These are phyloP conservation scores for Yarrowia keelungensis DNA, from an alignment of 805 yeast species.

Conservation along the genomic window DNA sequence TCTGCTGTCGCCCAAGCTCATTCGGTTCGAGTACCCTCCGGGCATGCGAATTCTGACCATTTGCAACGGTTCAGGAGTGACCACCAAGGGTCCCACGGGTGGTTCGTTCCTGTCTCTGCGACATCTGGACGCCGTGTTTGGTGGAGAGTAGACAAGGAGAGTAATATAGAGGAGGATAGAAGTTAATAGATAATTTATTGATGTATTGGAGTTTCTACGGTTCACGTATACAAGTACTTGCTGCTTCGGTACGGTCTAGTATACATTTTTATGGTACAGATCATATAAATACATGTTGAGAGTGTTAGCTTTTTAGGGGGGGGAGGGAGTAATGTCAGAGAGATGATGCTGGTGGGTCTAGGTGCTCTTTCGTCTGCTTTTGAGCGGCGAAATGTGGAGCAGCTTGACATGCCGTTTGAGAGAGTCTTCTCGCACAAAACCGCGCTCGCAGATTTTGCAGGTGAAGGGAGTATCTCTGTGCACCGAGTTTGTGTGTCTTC, in stretches of 20 bases:
- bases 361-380: conserved; percentile 1
- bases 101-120: not conserved
- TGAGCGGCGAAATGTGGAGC: conserved; percentile 4
- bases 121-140: not conserved
- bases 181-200: conserved; percentile 6
- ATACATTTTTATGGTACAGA: not conserved
- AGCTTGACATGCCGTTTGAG: conserved; percentile 20
- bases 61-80: conserved; percentile 30
- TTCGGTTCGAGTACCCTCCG: conserved; percentile 19
- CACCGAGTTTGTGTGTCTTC: conserved; percentile 27
- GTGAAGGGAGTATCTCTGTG: not conserved
- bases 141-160: not conserved
- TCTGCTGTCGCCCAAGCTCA: conserved; percentile 36
- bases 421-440: conserved; percentile 24
- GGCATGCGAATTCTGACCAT: conserved; percentile 20
- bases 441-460: conserved; percentile 7
- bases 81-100: not conserved
- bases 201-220: too few relatives aligned
- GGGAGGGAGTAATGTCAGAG: not conserved
- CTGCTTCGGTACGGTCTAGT: too few relatives aligned
- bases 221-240: too few relatives aligned
- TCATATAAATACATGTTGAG: conserved; percentile 10
- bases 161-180: not conserved
- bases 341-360: too few relatives aligned
- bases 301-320: conserved; percentile 1